These are phyloP conservation scores for Ambrosia trifida DNA, from an alignment of 129 eudicot species.

Conservation along the genomic window DNA sequence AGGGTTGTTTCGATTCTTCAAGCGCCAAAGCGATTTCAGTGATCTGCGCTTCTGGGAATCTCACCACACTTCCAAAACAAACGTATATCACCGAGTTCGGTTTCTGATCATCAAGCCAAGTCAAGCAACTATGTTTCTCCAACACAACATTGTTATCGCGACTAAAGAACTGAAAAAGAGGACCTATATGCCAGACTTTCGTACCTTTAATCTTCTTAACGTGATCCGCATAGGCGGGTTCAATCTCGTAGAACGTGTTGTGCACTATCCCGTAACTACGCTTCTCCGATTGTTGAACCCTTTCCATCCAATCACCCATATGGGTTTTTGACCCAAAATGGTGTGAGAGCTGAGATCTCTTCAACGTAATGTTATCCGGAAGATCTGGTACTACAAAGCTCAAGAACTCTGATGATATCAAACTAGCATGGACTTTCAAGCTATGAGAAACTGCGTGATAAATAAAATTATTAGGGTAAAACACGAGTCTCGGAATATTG, in stretches of 20 bases:
- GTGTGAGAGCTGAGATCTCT: slow-evolving; percentile 33
- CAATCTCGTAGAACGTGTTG: slow-evolving; percentile 48
- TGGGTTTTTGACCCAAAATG: background rate
- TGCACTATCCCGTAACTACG: slow-evolving; percentile 45
- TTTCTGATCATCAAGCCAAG: slow-evolving; percentile 42
- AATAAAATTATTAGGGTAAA: slow-evolving; percentile 23
- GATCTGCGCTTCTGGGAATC: slow-evolving; percentile 38
- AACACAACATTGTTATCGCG: background rate
- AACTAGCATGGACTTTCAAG: slow-evolving; percentile 19
- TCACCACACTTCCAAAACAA: slow-evolving; percentile 47
- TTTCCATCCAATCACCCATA: no score
- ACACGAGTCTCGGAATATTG: slow-evolving; percentile 10
- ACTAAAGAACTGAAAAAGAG: slow-evolving; percentile 27
- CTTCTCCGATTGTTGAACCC: no score
- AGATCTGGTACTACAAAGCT: slow-evolving; percentile 9
- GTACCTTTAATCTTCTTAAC: slow-evolving; percentile 13
- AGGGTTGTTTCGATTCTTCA: slow-evolving; percentile 9
- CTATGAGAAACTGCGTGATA: background rate
- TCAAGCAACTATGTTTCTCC: slow-evolving; percentile 19
- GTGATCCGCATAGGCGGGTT: slow-evolving; percentile 44
- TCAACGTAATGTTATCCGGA: slow-evolving; percentile 13
- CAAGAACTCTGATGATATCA: slow-evolving; percentile 24
- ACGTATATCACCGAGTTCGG: slow-evolving; percentile 38
- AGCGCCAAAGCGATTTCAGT: slow-evolving; percentile 31
- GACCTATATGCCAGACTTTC: slow-evolving; percentile 45